Conservation (phyloP, 768 basidiomycete species). For the Sistotremastrum suecicum region DNA sequence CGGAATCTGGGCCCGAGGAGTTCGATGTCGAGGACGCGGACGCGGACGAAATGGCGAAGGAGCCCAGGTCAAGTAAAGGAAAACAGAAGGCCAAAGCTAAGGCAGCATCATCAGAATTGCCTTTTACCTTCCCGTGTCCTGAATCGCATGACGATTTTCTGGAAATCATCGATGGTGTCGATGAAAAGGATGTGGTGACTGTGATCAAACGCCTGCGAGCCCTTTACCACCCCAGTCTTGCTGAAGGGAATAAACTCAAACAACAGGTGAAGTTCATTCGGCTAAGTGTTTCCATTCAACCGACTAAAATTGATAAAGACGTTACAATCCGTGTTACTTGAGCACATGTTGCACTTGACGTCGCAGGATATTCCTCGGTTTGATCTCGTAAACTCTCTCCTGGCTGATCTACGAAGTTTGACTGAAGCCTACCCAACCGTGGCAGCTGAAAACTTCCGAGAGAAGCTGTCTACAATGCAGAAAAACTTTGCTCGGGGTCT, state of each 20-base stretch:
- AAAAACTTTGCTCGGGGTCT: slow-evolving; percentile 84
- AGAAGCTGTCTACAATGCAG: slow-evolving; percentile 81
- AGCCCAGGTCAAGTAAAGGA: slow-evolving; percentile 9
- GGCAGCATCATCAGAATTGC: slow-evolving; percentile 36
- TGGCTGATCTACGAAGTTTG: slow-evolving; percentile 69
- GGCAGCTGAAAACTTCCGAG: slow-evolving; percentile 62
- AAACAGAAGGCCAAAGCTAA: slow-evolving; percentile 17
- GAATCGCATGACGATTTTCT: slow-evolving; percentile 77
- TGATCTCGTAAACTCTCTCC: slow-evolving; percentile 43
- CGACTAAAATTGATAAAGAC: slow-evolving; percentile 29
- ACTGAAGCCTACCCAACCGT: slow-evolving; percentile 70
- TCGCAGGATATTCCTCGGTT: slow-evolving; percentile 48
- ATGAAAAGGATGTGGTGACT: slow-evolving; percentile 57
- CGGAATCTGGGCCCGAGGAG: slow-evolving; percentile 21
- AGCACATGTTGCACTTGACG: slow-evolving; percentile 72
- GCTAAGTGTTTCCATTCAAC: neutral
- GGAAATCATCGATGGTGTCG: slow-evolving; percentile 58
- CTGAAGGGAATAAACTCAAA: slow-evolving; percentile 81
- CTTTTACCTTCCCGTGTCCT: slow-evolving; percentile 89
- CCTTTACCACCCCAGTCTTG: slow-evolving; percentile 86
- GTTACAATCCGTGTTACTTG: slow-evolving; percentile 66
- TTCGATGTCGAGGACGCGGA: slow-evolving; percentile 24
- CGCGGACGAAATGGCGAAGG: slow-evolving; percentile 17
- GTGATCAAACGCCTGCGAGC: slow-evolving; percentile 86
- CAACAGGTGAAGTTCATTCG: slow-evolving; percentile 53